Evolutionary conservation across 495 filamentous ascomycete genomes (phyloP).

Genomic region (Hamigera avellanea): DNA sequence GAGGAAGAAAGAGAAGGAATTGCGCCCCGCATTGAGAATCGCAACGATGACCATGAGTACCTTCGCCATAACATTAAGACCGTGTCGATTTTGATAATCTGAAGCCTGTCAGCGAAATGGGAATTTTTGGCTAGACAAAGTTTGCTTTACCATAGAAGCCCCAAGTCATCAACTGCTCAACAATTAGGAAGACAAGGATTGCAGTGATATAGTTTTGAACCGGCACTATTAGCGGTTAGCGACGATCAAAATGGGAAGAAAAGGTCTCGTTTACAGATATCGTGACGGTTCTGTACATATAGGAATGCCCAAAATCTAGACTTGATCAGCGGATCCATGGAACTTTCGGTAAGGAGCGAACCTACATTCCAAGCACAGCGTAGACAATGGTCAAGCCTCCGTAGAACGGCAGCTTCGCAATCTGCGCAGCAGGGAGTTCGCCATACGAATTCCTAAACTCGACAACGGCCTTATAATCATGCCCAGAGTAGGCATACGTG

Average conservation of each 20-base stretch:
- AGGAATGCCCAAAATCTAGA: constrained; percentile 85
- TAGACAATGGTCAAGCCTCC: constrained; percentile 91
- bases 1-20: constrained; percentile 97
- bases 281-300: constrained; percentile 85
- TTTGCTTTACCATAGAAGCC: constrained; percentile 61
- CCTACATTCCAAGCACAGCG: constrained; percentile 66
- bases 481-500: constrained; percentile 50
- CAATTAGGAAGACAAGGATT: constrained; percentile 83
- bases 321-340: constrained; percentile 9
- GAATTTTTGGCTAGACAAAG: no score
- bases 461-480: constrained; percentile 64
- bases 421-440: constrained; percentile 88
- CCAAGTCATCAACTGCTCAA: constrained; percentile 98
- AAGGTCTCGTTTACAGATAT: constrained; percentile 55
- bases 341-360: constrained; percentile 4
- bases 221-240: constrained; percentile 50
- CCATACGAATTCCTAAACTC: constrained; percentile 94
- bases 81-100: constrained; percentile 88
- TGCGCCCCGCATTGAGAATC: constrained; percentile 82
- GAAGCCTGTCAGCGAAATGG: neutral
- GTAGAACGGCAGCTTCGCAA: constrained; percentile 96
- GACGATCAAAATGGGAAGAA: neutral
- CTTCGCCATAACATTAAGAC: constrained; percentile 67
- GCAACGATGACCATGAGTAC: constrained; percentile 81
- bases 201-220: constrained; percentile 99